Percentiles rank a stretch among this genome's conserved stretches.
Conservation (phyloP, 192 early-diverging fungal species). For the Piromyces finnis region DNA sequence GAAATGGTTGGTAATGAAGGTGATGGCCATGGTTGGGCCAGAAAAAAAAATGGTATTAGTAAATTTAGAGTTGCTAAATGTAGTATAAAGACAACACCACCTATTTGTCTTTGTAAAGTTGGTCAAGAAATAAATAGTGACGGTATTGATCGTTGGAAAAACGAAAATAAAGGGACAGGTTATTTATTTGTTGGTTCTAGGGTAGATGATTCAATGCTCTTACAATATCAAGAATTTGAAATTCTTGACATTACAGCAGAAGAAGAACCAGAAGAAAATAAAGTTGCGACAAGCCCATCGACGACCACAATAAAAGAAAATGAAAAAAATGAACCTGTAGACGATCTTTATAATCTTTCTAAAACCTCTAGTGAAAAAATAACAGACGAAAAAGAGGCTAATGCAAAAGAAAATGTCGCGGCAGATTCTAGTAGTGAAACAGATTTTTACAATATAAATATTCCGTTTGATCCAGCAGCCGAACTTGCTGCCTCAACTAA, state of each 20-base stretch:
- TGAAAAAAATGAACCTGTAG: conserved; percentile 17
- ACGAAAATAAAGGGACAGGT: conserved; percentile 11
- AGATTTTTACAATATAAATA: not conserved
- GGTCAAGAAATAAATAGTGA: not conserved
- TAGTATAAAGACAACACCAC: conserved; percentile 10
- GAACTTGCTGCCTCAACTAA: not conserved
- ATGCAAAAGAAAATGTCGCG: not conserved
- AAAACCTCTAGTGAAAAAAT: not conserved
- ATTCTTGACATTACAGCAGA: conserved; percentile 1
- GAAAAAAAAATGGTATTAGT: conserved; percentile 46
- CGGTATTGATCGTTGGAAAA: not conserved
- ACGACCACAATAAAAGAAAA: conserved; percentile 12
- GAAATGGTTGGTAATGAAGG: conserved; percentile 35
- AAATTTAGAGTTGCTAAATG: conserved; percentile 37
- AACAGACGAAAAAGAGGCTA: conserved; percentile 6
- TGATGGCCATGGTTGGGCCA: conserved; percentile 46
- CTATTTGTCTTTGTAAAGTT: not conserved
- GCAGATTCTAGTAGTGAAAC: not conserved
- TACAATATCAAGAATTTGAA: conserved; percentile 30
- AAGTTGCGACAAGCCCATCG: not conserved
- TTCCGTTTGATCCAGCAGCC: not conserved
- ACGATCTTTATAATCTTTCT: conserved; percentile 1
- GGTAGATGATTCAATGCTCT: conserved; percentile 46
- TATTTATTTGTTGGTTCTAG: conserved; percentile 57
- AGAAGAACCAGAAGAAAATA: not conserved